Percentiles rank a stretch among this genome's conserved stretches.
These are phyloP conservation scores for Anthracocystis setariae DNA, from an alignment of 1,284 basidiomycete species.

Conservation along the genomic window DNA sequence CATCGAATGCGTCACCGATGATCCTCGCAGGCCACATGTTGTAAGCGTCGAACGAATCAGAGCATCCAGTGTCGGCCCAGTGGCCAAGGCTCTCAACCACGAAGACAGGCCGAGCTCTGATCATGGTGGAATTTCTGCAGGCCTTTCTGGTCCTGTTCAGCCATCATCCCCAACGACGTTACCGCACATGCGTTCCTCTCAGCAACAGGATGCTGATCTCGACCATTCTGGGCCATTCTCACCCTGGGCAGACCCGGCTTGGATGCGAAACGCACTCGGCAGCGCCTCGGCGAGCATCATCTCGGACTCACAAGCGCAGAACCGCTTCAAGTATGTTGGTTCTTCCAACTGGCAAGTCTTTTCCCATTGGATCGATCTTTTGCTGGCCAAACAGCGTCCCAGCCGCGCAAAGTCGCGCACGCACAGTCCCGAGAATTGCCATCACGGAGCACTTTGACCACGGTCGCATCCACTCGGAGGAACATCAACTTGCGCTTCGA, in stretches of 20 bases:
- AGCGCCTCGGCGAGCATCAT: conserved; percentile 18
- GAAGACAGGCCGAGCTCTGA: too few relatives aligned
- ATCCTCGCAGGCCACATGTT: conserved; percentile 11
- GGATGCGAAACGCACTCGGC: conserved; percentile 17
- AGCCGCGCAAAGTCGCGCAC: background rate
- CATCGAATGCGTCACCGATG: conserved; percentile 15
- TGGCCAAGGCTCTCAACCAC: background rate
- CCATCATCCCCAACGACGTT: too few relatives aligned
- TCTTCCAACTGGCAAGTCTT: conserved; percentile 18
- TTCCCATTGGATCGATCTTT: conserved; percentile 18
- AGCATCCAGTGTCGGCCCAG: background rate
- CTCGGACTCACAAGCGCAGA: conserved; percentile 11
- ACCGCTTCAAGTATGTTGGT: conserved; percentile 19
- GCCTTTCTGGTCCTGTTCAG: too few relatives aligned
- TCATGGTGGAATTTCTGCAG: too few relatives aligned
- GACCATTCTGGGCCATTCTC: conserved; percentile 2
- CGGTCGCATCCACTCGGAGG: conserved; percentile 15
- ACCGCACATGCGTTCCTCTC: too few relatives aligned
- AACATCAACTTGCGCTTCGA: conserved; percentile 3
- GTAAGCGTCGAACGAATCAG: conserved; percentile 9
- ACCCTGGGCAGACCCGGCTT: conserved; percentile 10
- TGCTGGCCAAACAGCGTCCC: conserved; percentile 6
- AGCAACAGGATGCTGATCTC: background rate
- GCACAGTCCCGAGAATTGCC: background rate
- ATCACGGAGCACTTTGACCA: conserved; percentile 21